Evolutionary conservation across 2,329 filamentous ascomycete species (phyloP).

Genomic region (Mycosphaerelloides madeirae): DNA sequence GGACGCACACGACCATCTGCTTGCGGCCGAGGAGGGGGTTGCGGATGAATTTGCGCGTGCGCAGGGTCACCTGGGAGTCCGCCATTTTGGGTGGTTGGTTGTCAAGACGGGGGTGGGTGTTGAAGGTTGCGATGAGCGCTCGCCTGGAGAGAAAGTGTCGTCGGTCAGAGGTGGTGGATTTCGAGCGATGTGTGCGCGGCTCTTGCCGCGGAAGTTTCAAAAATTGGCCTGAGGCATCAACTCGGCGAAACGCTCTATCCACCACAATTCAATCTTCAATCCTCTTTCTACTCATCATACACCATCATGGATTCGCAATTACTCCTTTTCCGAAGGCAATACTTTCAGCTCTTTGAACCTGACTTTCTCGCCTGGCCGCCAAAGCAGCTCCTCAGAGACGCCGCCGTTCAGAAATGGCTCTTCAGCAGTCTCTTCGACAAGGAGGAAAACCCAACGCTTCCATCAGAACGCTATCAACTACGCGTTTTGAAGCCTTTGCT

Average conservation of each 20-base stretch:
- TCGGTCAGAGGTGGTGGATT: conserved; percentile 1
- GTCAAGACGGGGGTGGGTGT: conserved; percentile 3
- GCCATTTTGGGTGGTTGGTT: conserved; percentile 58
- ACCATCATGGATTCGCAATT: conserved; percentile 30
- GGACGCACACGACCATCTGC: conserved; percentile 91
- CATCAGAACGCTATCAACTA: conserved; percentile 65
- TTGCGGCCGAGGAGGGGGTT: conserved; percentile 98
- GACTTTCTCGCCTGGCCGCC: conserved; percentile 60
- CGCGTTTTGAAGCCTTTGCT: conserved; percentile 70
- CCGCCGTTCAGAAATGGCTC: conserved; percentile 61
- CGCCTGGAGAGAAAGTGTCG: conserved; percentile 15
- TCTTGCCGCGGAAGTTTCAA: no score
- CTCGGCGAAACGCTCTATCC: no score
- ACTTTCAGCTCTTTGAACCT: conserved; percentile 67
- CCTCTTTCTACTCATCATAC: no score
- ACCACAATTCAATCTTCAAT: no score
- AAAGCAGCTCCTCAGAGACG: conserved; percentile 52
- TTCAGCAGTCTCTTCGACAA: conserved; percentile 63
- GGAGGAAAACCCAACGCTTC: conserved; percentile 51
- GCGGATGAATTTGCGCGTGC: conserved; percentile 99
- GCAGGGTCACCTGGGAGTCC: conserved; percentile 58
- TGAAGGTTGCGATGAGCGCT: conserved; percentile 14
- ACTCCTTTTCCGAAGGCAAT: conserved; percentile 63
- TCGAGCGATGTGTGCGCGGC: neutral
- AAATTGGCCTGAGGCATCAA: no score